Evolutionary conservation across 305 asterid genomes (phyloP).

Genomic region (Coffea humblotiana): DNA sequence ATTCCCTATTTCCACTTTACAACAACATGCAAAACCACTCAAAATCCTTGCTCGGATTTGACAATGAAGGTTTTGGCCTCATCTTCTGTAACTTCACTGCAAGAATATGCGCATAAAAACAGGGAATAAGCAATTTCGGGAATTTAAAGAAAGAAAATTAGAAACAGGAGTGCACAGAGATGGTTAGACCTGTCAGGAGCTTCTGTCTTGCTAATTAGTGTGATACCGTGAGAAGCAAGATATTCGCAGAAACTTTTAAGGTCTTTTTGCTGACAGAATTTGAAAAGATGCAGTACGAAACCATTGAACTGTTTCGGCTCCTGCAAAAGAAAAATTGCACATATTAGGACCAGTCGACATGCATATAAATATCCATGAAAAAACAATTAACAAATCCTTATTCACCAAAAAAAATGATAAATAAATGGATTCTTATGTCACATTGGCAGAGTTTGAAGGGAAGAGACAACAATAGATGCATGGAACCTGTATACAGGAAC

Average conservation of each 20-base stretch:
- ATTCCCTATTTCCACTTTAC: neutral
- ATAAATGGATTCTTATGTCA: neutral
- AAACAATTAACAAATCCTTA: neutral
- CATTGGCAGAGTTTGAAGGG: too few species aligned
- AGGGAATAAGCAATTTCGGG: constrained; percentile 6
- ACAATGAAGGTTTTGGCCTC: constrained; percentile 48
- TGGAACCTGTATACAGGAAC: neutral
- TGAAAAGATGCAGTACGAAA: constrained; percentile 51
- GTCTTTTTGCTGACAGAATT: constrained; percentile 54
- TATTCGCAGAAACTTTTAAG: constrained; percentile 45
- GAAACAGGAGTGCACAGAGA: neutral
- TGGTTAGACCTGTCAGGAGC: constrained; percentile 70
- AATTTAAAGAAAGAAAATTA: neutral
- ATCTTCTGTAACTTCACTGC: constrained; percentile 63
- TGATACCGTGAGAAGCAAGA: constrained; percentile 47
- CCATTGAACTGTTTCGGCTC: constrained; percentile 86
- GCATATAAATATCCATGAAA: neutral
- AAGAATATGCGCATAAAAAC: constrained; percentile 7
- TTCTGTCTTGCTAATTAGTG: constrained; percentile 70
- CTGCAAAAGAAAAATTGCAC: constrained; percentile 33
- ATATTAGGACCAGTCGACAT: neutral
- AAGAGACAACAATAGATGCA: neutral
- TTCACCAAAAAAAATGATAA: too few species aligned
- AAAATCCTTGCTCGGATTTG: constrained; percentile 20
- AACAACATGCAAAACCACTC: neutral